Evolutionary conservation across 1,139 yeast genomes (phyloP).

Genomic region (Geotrichum klebahnii): DNA sequence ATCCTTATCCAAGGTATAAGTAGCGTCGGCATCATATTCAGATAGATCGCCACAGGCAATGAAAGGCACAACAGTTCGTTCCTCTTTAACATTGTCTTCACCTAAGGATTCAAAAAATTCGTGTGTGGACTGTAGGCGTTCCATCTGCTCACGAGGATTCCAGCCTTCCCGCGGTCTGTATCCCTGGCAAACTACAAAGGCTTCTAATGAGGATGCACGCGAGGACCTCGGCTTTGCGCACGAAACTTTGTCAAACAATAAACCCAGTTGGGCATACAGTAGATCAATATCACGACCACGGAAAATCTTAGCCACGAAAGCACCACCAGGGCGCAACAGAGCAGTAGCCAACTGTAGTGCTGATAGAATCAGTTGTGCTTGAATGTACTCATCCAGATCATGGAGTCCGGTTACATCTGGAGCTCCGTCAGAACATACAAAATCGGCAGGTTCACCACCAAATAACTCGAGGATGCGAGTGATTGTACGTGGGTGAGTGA

Average conservation of each 20-base stretch:
- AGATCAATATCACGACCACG: conserved; percentile 93
- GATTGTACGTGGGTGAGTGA: conserved; percentile 89
- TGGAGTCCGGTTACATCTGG: conserved; percentile 98
- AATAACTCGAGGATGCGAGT: conserved; percentile 69
- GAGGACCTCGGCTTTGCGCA: conserved; percentile 96
- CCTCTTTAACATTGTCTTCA: not conserved
- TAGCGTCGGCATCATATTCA: conserved; percentile 90
- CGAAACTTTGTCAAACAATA: conserved; percentile 74
- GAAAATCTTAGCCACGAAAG: conserved; percentile 92
- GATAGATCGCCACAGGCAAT: conserved; percentile 90
- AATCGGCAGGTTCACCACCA: conserved; percentile 90
- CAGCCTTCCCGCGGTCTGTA: conserved; percentile 78
- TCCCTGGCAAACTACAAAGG: conserved; percentile 87
- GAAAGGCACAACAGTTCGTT: conserved; percentile 64
- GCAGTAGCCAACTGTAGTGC: conserved; percentile 91
- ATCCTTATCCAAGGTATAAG: conserved; percentile 60
- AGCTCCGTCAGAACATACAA: conserved; percentile 96
- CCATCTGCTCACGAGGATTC: conserved; percentile 56
- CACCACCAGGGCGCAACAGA: conserved; percentile 79
- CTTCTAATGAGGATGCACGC: conserved; percentile 88
- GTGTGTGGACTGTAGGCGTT: conserved; percentile 45
- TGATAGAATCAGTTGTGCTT: conserved; percentile 85
- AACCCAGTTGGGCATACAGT: conserved; percentile 81
- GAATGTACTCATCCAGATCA: conserved; percentile 93
- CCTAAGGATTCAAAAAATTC: conserved; percentile 15